phyloP scores from a whole-genome alignment of 345 rosid genomes.

The Stellera chamaejasme region DNA sequence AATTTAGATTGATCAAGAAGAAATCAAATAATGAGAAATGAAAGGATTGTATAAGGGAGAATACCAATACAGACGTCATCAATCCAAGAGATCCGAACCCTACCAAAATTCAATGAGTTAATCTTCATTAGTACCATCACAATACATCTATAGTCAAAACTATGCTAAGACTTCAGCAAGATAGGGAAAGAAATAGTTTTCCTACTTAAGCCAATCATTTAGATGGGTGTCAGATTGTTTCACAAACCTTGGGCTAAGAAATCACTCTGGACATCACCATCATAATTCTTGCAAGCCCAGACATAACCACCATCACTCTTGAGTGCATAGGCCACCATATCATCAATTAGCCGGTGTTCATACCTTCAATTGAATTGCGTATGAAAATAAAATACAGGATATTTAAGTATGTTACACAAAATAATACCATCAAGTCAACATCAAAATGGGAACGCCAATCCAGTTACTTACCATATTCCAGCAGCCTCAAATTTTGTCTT shows the following conservation, averaged over 20 bases:
- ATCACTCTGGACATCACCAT: slow-evolving; percentile 99
- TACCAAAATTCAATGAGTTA: slow-evolving; percentile 16
- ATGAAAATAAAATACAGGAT: not conserved
- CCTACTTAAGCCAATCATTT: not conserved
- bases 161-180: not conserved
- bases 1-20: not conserved
- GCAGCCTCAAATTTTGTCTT: slow-evolving; percentile 89
- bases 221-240: not conserved
- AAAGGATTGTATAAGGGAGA: slow-evolving; percentile 5
- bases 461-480: slow-evolving; percentile 68
- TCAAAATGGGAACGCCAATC: not conserved
- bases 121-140: not conserved
- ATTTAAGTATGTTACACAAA: not conserved
- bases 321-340: slow-evolving; percentile 96
- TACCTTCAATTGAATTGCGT: slow-evolving; percentile 48
- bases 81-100: slow-evolving; percentile 99
- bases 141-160: not conserved
- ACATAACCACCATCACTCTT: slow-evolving; percentile 99
- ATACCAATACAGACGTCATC: slow-evolving; percentile 93
- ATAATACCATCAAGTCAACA: not conserved
- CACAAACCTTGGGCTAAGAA: slow-evolving; percentile 89
- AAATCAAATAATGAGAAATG: not conserved
- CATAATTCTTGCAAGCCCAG: slow-evolving; percentile 99
- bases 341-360: slow-evolving; percentile 99
- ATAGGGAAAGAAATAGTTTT: not conserved